These are phyloP conservation scores for Mycena amicta DNA, from an alignment of 768 basidiomycete species.

Conservation along the genomic window DNA sequence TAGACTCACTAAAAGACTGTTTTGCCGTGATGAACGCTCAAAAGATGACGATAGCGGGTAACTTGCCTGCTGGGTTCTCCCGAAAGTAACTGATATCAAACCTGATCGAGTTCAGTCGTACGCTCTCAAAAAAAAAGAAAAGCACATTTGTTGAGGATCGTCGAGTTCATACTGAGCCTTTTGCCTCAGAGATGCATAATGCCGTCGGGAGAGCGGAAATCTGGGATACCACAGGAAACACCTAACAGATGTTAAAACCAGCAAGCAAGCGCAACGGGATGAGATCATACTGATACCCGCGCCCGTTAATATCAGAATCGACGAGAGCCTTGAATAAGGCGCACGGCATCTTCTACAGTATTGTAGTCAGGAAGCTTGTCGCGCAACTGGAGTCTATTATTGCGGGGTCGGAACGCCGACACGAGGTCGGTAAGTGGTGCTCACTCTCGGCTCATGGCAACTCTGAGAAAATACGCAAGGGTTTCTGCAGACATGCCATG, in stretches of 20 bases:
- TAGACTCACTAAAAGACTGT: slow-evolving; percentile 32
- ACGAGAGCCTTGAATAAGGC: slow-evolving; percentile 62
- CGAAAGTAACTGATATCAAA: slow-evolving; percentile 87
- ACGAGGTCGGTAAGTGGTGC: too few species aligned
- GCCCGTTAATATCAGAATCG: slow-evolving; percentile 73
- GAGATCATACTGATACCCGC: slow-evolving; percentile 73
- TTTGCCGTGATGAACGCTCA: not conserved
- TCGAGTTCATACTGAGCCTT: slow-evolving; percentile 76
- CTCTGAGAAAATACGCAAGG: slow-evolving; percentile 70
- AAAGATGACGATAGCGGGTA: not conserved
- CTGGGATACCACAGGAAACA: slow-evolving; percentile 89
- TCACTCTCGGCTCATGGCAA: slow-evolving; percentile 71
- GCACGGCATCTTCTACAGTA: slow-evolving; percentile 73
- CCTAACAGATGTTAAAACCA: slow-evolving; percentile 47
- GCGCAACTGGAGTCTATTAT: slow-evolving; percentile 71
- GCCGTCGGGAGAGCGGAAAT: slow-evolving; percentile 82
- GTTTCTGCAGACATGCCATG: slow-evolving; percentile 56
- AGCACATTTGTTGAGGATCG: slow-evolving; percentile 91
- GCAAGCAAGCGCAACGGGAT: not conserved
- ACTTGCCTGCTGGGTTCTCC: slow-evolving; percentile 77
- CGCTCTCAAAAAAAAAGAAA: not conserved
- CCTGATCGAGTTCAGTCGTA: slow-evolving; percentile 44
- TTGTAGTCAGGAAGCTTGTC: slow-evolving; percentile 71
- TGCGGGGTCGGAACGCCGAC: too few species aligned
- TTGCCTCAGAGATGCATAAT: slow-evolving; percentile 75